Evolutionary conservation across 768 basidiomycete species (phyloP).

Genomic region (Chalciporus piperatus): DNA sequence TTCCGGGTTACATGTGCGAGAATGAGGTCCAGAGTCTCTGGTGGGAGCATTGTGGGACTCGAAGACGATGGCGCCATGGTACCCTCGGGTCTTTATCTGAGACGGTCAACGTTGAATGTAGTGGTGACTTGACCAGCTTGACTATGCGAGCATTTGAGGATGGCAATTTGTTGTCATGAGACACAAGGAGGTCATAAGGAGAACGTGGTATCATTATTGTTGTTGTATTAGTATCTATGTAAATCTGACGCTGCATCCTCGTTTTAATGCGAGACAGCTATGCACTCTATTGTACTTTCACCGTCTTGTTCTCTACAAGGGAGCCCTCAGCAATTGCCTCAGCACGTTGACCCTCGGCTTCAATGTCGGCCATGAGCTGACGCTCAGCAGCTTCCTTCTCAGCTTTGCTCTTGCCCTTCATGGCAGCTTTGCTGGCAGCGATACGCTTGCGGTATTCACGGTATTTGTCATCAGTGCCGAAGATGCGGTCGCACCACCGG

Average conservation of each 20-base stretch:
- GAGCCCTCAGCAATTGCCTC: conserved; percentile 54
- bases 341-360: conserved; percentile 67
- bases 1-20: conserved; percentile 22
- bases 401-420: conserved; percentile 52
- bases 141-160: too few species aligned
- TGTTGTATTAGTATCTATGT: conserved; percentile 9
- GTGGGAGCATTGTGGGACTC: conserved; percentile 27
- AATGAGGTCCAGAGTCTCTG: conserved; percentile 37
- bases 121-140: too few species aligned
- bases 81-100: neutral
- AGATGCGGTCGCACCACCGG: conserved; percentile 87
- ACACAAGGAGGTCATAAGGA: too few species aligned
- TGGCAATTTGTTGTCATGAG: too few species aligned
- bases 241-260: neutral
- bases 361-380: conserved; percentile 64
- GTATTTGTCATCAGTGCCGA: conserved; percentile 92
- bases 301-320: conserved; percentile 13
- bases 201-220: conserved; percentile 8
- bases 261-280: neutral
- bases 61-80: neutral
- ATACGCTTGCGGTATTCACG: conserved; percentile 71
- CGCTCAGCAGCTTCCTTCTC: conserved; percentile 56
- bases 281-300: conserved; percentile 26
- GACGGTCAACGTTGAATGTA: too few species aligned
- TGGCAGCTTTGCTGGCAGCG: conserved; percentile 53